These are phyloP conservation scores for Colletotrichum ledebouriae DNA, from an alignment of 2,329 filamentous ascomycete genomes.

Conservation along the genomic window DNA sequence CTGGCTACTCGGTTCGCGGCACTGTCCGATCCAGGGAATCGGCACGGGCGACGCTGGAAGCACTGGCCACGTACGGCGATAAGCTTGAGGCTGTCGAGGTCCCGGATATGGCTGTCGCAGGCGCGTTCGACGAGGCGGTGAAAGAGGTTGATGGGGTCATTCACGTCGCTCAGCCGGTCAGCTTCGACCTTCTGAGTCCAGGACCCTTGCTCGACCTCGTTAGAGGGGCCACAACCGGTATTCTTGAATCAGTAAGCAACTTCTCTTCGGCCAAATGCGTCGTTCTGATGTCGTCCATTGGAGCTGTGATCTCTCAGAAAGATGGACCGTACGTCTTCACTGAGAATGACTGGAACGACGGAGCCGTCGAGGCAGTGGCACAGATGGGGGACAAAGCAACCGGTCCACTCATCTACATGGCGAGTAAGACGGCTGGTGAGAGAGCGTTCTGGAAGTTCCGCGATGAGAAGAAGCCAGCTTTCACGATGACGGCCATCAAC, in stretches of 20 bases:
- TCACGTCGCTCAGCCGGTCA: slow-evolving; percentile 40
- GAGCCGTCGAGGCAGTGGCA: slow-evolving; percentile 34
- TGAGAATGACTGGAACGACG: slow-evolving; percentile 47
- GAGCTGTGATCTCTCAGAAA: slow-evolving; percentile 19
- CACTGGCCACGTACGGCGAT: slow-evolving; percentile 47
- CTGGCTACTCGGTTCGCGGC: slow-evolving; percentile 51
- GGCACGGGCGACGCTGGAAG: slow-evolving; percentile 52
- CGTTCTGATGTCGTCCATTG: slow-evolving; percentile 28
- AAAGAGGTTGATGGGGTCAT: slow-evolving; percentile 46
- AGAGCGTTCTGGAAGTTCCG: slow-evolving; percentile 51
- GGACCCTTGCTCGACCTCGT: slow-evolving; percentile 1
- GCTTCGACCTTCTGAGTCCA: slow-evolving; percentile 11
- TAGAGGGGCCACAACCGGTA: background rate
- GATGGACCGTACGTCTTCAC: slow-evolving; percentile 39
- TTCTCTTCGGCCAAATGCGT: slow-evolving; percentile 14
- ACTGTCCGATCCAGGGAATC: slow-evolving; percentile 48
- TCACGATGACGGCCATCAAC: slow-evolving; percentile 56
- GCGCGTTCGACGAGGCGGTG: slow-evolving; percentile 53
- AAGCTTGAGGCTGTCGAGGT: slow-evolving; percentile 48
- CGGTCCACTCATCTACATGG: slow-evolving; percentile 45
- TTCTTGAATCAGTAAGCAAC: slow-evolving; percentile 25
- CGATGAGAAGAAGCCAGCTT: slow-evolving; percentile 50
- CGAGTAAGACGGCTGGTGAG: slow-evolving; percentile 51
- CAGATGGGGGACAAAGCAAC: slow-evolving; percentile 43
- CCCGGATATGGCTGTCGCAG: slow-evolving; percentile 50